Evolutionary conservation across 2,329 filamentous ascomycete species (phyloP), one percentile per base, ranked within the genome.

Genomic region (Coleophoma eucalyptorum): DNA sequence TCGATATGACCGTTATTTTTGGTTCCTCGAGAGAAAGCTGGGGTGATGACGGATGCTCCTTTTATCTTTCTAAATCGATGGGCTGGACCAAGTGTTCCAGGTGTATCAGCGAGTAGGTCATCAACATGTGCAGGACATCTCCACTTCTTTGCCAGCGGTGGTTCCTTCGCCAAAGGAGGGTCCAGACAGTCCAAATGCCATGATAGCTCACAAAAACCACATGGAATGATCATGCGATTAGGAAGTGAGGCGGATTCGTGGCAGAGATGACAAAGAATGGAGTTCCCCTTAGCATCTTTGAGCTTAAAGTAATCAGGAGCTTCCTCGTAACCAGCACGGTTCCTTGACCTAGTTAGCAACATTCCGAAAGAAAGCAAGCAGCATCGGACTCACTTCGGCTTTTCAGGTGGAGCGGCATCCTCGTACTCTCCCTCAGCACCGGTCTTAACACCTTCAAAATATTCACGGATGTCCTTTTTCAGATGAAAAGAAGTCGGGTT

Each of bases 111-210:
- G 51, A 96, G 75, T 50, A 92, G 78, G 55, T 93, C 85, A 48
- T 94, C 89, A 40, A 87, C 77, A 66, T 99, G 94, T 56, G 88
- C 84, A 46, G 93, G 93, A 65, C 94, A 99, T 69, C 84, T 87
- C 90, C 91, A 99, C 50, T 84, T 87, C 62, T 76, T 73, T 43
- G 86, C 83, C 47, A 86, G 76, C 46, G 84, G 79, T 11, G 92
- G 92, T 37, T 90, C 88, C 50, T 88, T 83, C 33, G 91, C 84
- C 63, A 92, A 72, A 33, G 93, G 92, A 26, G 90, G 89, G 64
- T 95, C 86, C 15, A 96, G 74, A 69, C 94, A 99, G 69, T 97
- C 93, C 47, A 96, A 76, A 72, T 99, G 94, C 88, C 92, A 99
- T 64, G 86, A 80, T 33, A 90, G 78, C 12, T 81, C 77, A 69